Evolutionary conservation across 1,139 yeast genomes (phyloP).

Genomic region (Magnusiomyces tetraspermus): DNA sequence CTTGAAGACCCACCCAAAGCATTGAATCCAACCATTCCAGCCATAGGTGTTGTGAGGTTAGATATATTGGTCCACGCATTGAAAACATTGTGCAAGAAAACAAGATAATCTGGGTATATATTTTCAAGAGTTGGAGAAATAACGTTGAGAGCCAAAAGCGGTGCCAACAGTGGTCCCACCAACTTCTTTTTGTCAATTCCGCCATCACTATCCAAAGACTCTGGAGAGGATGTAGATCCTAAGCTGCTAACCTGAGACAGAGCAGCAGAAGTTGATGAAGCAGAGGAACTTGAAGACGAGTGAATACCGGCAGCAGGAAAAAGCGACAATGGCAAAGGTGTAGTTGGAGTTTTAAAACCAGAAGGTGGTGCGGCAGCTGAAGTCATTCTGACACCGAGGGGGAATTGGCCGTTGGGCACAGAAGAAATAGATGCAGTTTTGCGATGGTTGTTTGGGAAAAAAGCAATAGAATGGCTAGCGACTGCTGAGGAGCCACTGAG

Average conservation of each 20-base stretch:
- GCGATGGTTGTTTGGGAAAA: conserved; percentile 2
- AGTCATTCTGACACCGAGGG: not conserved
- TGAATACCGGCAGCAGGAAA: not conserved
- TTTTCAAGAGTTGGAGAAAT: conserved; percentile 1
- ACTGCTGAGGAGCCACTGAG: not conserved
- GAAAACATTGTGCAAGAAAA: not conserved
- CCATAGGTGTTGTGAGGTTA: not conserved
- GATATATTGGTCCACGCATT: conserved; percentile 1
- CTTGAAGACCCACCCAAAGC: not conserved
- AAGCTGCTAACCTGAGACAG: not conserved
- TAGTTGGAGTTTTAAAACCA: not conserved
- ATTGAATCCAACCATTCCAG: not conserved
- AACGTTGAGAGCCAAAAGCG: not conserved
- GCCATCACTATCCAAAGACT: not conserved
- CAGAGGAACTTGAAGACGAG: not conserved
- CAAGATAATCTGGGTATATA: conserved; percentile 2
- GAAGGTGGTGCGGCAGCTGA: not conserved
- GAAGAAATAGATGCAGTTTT: not conserved
- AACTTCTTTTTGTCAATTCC: not conserved
- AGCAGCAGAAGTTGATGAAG: not conserved
- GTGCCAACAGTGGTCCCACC: not conserved
- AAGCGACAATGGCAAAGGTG: not conserved
- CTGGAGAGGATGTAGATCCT: not conserved
- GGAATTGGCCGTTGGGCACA: not conserved
- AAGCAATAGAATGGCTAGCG: not conserved